Base-by-base conservation (phyloP, 768 basidiomycete genomes). In the Gautieria morchelliformis region DNA sequence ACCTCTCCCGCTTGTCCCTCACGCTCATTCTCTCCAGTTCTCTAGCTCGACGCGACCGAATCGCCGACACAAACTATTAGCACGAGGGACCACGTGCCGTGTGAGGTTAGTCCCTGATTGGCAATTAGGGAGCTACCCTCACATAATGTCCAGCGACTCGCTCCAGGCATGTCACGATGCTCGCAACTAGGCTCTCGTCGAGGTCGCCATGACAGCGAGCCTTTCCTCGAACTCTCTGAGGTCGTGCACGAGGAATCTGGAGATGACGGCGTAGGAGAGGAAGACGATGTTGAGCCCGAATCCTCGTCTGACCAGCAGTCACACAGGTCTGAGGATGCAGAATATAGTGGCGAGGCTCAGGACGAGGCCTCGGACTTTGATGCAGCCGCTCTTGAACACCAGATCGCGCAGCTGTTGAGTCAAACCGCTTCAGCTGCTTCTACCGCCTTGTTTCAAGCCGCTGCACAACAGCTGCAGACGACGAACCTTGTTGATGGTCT, bases 221-320 rank as follows among this genome's bases (percentile, higher is more conserved):
- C 80, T 60, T 79, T 81, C 61, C 78, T 90, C 60, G 80, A 82
- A 66, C 80, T 90, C 63, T 89, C 88, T 47, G 88, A 90, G 71
- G 88, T 90, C 70, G 86, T 90, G 46, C 85, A 89, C 69, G 15
- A 57, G 19, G 56, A 57, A 12, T 57, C 56, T 12, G 56, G 44
- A 17, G 87, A 89, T 67, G 85, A 87, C 57, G 77, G 84, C 32
- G 77, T 87, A 22, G 81, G 77, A 67, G 79, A 85, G 63, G 81
- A 83, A 61, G 70, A 73, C 47, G 72, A 58, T 35, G 66, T 62
- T 58, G 72, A 61, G 61, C 66, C 65, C 61, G 69, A 62, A 64
- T 67, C 60, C 56, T 69, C 48, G 56, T 72, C 52, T 64, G 69
- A 40, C 63, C 69, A 55, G 54, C 69, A 57, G 45, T 53, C 57